Conservation (phyloP, 768 basidiomycete genomes). For the Imleria badia region DNA sequence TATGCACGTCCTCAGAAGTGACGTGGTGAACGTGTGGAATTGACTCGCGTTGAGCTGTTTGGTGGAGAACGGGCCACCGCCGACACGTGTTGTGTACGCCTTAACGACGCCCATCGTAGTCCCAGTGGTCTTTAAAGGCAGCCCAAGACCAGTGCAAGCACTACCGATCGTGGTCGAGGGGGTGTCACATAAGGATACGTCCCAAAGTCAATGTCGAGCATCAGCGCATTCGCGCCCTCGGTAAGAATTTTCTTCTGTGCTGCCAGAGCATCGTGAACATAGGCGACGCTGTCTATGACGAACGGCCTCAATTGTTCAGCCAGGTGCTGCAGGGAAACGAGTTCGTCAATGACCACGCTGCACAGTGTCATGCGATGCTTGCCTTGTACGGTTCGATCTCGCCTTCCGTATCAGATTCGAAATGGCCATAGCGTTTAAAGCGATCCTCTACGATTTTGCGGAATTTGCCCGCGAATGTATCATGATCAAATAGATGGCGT, state of each 20-base stretch:
- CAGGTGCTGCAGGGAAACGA: conserved; percentile 50
- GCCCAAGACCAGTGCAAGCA: conserved; percentile 95
- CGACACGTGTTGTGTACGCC: conserved; percentile 97
- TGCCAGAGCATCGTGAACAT: conserved; percentile 77
- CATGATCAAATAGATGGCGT: conserved; percentile 91
- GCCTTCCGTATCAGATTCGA: conserved; percentile 97
- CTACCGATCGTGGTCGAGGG: conserved; percentile 93
- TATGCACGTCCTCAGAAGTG: conserved; percentile 29
- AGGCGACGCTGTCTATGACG: conserved; percentile 85
- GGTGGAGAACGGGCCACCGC: conserved; percentile 96
- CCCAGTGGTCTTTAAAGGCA: conserved; percentile 88
- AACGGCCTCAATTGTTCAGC: conserved; percentile 84
- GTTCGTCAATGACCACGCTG: neutral
- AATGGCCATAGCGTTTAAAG: conserved; percentile 96
- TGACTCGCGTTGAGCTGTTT: conserved; percentile 83
- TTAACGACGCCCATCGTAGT: conserved; percentile 91
- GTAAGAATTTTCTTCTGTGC: conserved; percentile 81
- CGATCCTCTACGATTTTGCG: conserved; percentile 93
- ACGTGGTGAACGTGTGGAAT: neutral
- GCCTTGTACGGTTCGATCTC: conserved; percentile 95
- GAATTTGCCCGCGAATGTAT: conserved; percentile 87
- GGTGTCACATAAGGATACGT: conserved; percentile 99
- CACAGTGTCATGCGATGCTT: conserved; percentile 9
- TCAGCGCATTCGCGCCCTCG: conserved; percentile 97
- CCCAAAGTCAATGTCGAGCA: conserved; percentile 98